A percentile compares a stretch with the other conserved stretches of the same genome.
phyloP scores from a whole-genome alignment of 2,329 filamentous ascomycete species.

The Cephalotrichum gorgonifer region DNA sequence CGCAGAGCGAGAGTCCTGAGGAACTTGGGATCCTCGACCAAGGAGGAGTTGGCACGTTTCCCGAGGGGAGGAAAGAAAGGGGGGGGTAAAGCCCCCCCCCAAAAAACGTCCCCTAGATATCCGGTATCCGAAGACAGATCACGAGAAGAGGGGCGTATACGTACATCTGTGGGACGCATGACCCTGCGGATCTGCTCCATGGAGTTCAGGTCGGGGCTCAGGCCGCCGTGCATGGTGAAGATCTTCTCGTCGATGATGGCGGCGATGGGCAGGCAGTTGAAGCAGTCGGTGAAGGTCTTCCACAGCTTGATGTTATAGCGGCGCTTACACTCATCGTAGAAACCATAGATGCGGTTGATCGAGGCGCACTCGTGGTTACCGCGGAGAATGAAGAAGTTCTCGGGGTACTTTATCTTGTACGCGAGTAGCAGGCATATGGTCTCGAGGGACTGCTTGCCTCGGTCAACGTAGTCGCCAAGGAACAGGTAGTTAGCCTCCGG shows the following conservation, averaged over 20 bases:
- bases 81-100: neutral
- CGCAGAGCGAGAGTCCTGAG: too few relatives aligned
- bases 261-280: conserved; percentile 96
- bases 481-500: conserved; percentile 99
- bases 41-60: neutral
- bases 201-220: conserved; percentile 94
- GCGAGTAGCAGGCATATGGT: conserved; percentile 93
- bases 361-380: conserved; percentile 99
- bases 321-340: conserved; percentile 99
- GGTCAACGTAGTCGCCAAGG: conserved; percentile 96
- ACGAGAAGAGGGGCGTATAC: conserved; percentile 31
- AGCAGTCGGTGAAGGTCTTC: conserved; percentile 99
- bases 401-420: conserved; percentile 99
- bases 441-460: conserved; percentile 98
- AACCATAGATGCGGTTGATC: conserved; percentile 98
- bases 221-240: conserved; percentile 97
- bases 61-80: neutral
- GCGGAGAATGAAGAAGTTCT: conserved; percentile 98
- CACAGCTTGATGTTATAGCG: conserved; percentile 99
- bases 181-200: conserved; percentile 99
- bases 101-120: too few relatives aligned
- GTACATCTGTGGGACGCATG: conserved; percentile 97
- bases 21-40: neutral
- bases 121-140: conserved; percentile 8
- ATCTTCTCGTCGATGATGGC: conserved; percentile 99